Base-by-base conservation (phyloP, 148 eudicot genomes). In the Cornus florida region DNA sequence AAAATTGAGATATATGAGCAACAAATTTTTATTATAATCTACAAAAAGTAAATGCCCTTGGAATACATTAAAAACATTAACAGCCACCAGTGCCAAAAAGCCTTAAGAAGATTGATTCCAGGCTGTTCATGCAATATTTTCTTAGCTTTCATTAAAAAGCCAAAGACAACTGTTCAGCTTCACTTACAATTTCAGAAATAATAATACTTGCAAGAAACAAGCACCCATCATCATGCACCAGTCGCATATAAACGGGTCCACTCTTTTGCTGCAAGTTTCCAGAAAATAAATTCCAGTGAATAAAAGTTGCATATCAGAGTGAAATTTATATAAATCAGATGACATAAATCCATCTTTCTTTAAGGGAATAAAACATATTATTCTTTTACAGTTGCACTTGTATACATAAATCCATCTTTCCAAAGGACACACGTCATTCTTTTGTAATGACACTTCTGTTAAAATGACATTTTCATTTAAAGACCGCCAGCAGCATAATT, bases 161-260 rank as follows among this genome's bases (percentile, higher is more conserved):
- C 48, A 43, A 43, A 79, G 56, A 43, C 82, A 69, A 33, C 20
- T 39, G 56, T 10, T 53, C 67, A 33, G 23, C 38, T 67, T 22
- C 39, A n/a, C 69, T 65, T 69, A 69, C 75, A 75, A 69, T 69
- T 70, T 67, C 62, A 48, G 70, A n/a, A 75, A 60, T 60, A 24
- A 48, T 9, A 43, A 43, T 60, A 24, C 39, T 67, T 75, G 67
- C 23, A 1, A 32, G 50, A 39, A 43, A 6, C 9, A 43, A 43
- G 48, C 48, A 43, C n/a, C 70, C 10, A 67, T 56, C 79, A 50
- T 92, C 85, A 92, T 23, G 88, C 93, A 46, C 93, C 97, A 62
- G 87, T 91, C 62, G 97, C 98, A 87, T 94, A 94, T 46, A 89
- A 72, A 71, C 86, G 91, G 65, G 98, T 92, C 97, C 97, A 94